Conservation (phyloP, 768 basidiomycete species). For the Mycena metata region DNA sequence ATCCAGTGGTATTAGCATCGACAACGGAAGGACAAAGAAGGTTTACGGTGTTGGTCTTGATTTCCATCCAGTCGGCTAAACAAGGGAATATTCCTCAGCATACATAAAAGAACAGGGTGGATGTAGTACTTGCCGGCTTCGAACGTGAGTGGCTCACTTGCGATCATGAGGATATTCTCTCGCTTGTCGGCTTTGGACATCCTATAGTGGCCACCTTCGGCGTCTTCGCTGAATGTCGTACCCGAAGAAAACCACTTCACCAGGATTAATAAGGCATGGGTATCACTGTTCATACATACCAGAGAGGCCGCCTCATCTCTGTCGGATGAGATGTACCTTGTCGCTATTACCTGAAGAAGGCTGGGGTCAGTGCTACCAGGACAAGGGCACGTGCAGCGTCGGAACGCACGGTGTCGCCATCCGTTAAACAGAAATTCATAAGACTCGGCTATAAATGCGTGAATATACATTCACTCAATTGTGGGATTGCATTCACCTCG, state of each 20-base stretch:
- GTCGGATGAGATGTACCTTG: slow-evolving; percentile 93
- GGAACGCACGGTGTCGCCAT: slow-evolving; percentile 78
- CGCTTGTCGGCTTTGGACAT: slow-evolving; percentile 97
- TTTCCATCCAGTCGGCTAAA: slow-evolving; percentile 99
- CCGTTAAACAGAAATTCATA: slow-evolving; percentile 97
- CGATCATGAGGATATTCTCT: slow-evolving; percentile 97
- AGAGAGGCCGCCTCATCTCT: slow-evolving; percentile 94
- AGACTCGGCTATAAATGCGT: slow-evolving; percentile 74
- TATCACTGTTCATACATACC: slow-evolving; percentile 53
- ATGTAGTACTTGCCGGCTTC: too few species aligned
- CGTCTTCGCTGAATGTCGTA: slow-evolving; percentile 92
- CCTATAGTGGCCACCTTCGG: slow-evolving; percentile 90
- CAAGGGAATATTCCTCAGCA: too few species aligned
- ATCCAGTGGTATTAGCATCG: not conserved
- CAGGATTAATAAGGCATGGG: not conserved
- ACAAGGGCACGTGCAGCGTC: too few species aligned
- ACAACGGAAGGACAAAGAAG: not conserved
- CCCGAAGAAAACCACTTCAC: slow-evolving; percentile 94
- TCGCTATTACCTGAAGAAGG: slow-evolving; percentile 71
- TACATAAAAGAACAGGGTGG: too few species aligned
- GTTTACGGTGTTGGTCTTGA: slow-evolving; percentile 78
- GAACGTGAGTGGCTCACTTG: slow-evolving; percentile 95
- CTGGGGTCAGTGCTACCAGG: too few species aligned
- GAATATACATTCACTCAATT: not conserved
- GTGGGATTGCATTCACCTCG: slow-evolving; percentile 64